Evolutionary conservation across 345 rosid genomes (phyloP), one percentile per base, ranked within the genome.

Genomic region (Mercurialis annua): DNA sequence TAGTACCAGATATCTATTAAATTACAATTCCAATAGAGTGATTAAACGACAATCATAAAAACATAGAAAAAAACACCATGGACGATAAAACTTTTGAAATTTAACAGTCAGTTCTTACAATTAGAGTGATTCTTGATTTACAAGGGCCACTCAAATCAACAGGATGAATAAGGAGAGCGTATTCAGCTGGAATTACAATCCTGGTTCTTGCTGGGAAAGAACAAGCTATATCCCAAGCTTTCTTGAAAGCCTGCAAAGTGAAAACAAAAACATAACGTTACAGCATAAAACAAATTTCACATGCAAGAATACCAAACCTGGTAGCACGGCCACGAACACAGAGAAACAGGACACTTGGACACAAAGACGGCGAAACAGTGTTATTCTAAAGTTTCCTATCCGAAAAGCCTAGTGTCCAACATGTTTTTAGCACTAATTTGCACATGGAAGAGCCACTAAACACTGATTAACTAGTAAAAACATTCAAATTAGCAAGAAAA

Each of bases 221-320:
- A 78, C 98, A 93, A 58, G 97, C 97, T 56, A 36, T 69, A 59
- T 79, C 74, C 96, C 97, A 93, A 60, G 83, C 87, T 71, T 74
- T 80, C 71, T 40, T 73, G 59, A 93, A 78, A 59, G 84, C 94
- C 98, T 93, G 80, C 66, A 54, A 54, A 26, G 44, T 40, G 44
- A 33, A 70, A 69, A 16, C 65, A 67, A 23, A 43, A 24, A 59
- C 44, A 44, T 17, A 44, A 15, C 29, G 47, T 47, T 42, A 38
- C 64, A 20, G 60, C 16, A 55, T 46, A 57, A 67, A 20, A 16
- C 5, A 43, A n/a, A 7, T 23, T 67, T n/a, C 16, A 9, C 15
- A 48, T 55, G 54, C 59, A 58, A 26, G 30, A n/a, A 27, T 3
- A 36, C 9, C 9, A 3, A 36, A 36, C 9, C 9, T 36, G 40